These are phyloP conservation scores for Podospora pseudopauciseta DNA, from an alignment of 495 filamentous ascomycete species.

Conservation along the genomic window DNA sequence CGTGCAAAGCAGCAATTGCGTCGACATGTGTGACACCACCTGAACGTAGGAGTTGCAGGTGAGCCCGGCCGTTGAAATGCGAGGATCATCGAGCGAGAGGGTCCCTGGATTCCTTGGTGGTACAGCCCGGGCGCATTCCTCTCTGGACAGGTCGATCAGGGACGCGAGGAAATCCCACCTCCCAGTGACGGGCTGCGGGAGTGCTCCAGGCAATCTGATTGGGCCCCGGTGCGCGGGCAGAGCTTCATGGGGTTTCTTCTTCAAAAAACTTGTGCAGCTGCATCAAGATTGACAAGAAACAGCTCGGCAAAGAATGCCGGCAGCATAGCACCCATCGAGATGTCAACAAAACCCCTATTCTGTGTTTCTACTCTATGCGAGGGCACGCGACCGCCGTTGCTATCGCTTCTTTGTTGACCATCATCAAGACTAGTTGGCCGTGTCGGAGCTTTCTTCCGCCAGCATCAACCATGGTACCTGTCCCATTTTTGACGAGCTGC, in stretches of 20 bases:
- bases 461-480: too few relatives aligned
- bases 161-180: background rate
- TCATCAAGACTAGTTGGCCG: too few relatives aligned
- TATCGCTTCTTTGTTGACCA: too few relatives aligned
- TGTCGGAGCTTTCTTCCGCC: background rate
- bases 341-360: background rate
- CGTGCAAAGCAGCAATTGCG: constrained; percentile 1
- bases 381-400: too few relatives aligned
- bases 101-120: background rate
- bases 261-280: background rate
- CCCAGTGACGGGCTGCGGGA: background rate
- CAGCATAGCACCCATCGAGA: background rate
- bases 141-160: constrained; percentile 10
- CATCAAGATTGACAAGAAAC: background rate
- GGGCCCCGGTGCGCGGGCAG: background rate
- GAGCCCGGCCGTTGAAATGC: background rate
- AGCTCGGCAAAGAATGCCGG: background rate
- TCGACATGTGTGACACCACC: background rate
- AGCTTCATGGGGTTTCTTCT: background rate
- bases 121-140: background rate
- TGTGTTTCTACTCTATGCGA: too few relatives aligned
- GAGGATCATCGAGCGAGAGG: background rate
- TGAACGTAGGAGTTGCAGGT: background rate
- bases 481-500: too few relatives aligned
- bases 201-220: constrained; percentile 4